Conservation (phyloP, 495 filamentous ascomycete genomes). For the Clavariopsis aquatica region DNA sequence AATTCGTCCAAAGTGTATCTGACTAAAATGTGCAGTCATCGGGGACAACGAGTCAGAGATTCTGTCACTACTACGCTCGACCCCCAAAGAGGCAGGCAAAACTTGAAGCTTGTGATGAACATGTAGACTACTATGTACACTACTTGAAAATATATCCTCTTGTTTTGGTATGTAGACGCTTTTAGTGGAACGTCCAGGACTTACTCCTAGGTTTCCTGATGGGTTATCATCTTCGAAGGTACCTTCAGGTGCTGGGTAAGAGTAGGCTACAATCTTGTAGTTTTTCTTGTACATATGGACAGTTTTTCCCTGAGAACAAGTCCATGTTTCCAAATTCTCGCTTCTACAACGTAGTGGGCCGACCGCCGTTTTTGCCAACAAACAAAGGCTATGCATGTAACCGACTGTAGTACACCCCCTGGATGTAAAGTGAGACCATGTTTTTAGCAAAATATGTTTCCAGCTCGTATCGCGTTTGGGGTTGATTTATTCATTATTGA, state of each 20-base stretch:
- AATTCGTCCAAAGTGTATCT: background rate
- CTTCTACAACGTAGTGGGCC: background rate
- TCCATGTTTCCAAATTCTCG: background rate
- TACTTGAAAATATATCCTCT: background rate
- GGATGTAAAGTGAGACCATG: background rate
- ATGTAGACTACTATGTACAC: conserved; percentile 4
- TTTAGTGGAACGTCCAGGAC: background rate
- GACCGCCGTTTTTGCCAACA: background rate
- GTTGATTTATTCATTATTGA: background rate
- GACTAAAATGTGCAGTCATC: conserved; percentile 49
- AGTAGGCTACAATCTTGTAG: background rate
- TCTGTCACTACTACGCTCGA: conserved; percentile 68
- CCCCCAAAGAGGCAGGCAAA: conserved; percentile 51
- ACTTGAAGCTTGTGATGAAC: conserved; percentile 3
- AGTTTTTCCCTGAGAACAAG: background rate
- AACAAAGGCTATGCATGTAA: background rate
- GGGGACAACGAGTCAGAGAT: conserved; percentile 84
- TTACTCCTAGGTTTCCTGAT: background rate
- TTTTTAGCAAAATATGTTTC: background rate
- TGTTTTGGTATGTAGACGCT: background rate
- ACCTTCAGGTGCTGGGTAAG: background rate
- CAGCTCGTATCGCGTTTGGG: background rate
- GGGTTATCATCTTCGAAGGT: background rate
- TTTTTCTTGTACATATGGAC: background rate
- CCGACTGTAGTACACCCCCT: background rate